Conservation (phyloP, 2,329 filamentous ascomycete species). For the Penicillium concentricum region DNA sequence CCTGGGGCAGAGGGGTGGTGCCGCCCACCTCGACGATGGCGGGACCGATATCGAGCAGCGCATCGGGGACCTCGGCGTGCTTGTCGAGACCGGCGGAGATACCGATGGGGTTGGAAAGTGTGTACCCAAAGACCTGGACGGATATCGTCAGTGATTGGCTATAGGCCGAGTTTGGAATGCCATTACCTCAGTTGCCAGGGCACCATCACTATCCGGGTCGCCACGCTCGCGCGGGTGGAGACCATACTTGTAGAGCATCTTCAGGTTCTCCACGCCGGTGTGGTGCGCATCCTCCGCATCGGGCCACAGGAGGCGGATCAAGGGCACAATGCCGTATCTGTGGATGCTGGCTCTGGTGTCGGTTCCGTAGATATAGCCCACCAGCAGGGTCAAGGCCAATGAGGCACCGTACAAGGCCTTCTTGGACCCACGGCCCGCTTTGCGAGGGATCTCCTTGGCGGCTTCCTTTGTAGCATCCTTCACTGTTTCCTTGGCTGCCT, state of each 20-base stretch:
- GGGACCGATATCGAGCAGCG: slow-evolving; percentile 79
- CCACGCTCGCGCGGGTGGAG: slow-evolving; percentile 81
- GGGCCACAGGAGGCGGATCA: slow-evolving; percentile 42
- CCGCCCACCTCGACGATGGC: slow-evolving; percentile 90
- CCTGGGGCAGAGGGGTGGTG: slow-evolving; percentile 80
- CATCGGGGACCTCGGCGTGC: slow-evolving; percentile 81
- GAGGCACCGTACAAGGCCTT: slow-evolving; percentile 49
- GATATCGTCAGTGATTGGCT: background rate
- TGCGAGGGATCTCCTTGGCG: slow-evolving; percentile 28
- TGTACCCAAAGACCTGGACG: slow-evolving; percentile 68
- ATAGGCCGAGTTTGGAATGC: background rate
- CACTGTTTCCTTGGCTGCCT: slow-evolving; percentile 14
- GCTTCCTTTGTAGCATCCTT: slow-evolving; percentile 15
- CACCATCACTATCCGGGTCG: slow-evolving; percentile 54
- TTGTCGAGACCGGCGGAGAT: slow-evolving; percentile 97
- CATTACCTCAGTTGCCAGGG: slow-evolving; percentile 52
- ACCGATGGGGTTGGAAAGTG: slow-evolving; percentile 80
- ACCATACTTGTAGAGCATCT: slow-evolving; percentile 69
- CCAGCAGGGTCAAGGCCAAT: slow-evolving; percentile 48
- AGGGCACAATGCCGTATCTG: slow-evolving; percentile 60
- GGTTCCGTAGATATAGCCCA: slow-evolving; percentile 67
- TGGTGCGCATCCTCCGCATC: slow-evolving; percentile 85
- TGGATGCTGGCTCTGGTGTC: slow-evolving; percentile 72
- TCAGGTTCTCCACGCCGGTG: slow-evolving; percentile 68
- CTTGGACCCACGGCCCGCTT: slow-evolving; percentile 28